phyloP scores from a whole-genome alignment of 192 early-diverging fungal genomes.

The Nowakowskiella sp. region DNA sequence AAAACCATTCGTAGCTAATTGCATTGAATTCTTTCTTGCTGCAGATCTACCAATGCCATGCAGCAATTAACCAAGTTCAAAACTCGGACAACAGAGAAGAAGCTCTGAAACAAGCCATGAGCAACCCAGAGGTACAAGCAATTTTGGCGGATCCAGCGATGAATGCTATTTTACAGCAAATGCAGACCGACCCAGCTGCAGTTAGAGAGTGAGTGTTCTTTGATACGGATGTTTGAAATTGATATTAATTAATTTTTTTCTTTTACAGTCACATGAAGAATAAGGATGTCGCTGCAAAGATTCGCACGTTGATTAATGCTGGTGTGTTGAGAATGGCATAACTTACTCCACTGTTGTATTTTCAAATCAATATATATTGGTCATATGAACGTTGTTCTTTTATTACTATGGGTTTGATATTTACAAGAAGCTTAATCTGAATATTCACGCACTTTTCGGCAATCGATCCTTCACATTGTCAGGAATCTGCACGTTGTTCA shows the following conservation, averaged over 20 bases:
- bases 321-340: conserved; percentile 74
- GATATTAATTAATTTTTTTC: conserved; percentile 20
- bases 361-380: too few relatives aligned
- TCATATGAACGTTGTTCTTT: too few relatives aligned
- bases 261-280: conserved; percentile 79
- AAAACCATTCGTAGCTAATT: conserved; percentile 1
- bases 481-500: too few relatives aligned
- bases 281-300: conserved; percentile 84
- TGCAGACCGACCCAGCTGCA: conserved; percentile 91
- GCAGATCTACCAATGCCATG: conserved; percentile 66
- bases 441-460: too few relatives aligned
- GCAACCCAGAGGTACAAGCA: conserved; percentile 83
- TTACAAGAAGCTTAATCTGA: too few relatives aligned
- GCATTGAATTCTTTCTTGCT: conserved; percentile 12
- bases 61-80: conserved; percentile 57
- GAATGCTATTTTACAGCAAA: conserved; percentile 93
- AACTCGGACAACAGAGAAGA: conserved; percentile 66
- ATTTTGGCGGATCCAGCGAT: conserved; percentile 91
- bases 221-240: conserved; percentile 6
- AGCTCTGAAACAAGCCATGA: conserved; percentile 70
- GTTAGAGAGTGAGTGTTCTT: conserved; percentile 62
- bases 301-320: conserved; percentile 85
- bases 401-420: too few relatives aligned
- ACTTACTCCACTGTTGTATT: too few relatives aligned
- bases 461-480: too few relatives aligned